These are phyloP conservation scores for Ascochyta rabiei DNA, from an alignment of 2,329 filamentous ascomycete species.

Conservation along the genomic window DNA sequence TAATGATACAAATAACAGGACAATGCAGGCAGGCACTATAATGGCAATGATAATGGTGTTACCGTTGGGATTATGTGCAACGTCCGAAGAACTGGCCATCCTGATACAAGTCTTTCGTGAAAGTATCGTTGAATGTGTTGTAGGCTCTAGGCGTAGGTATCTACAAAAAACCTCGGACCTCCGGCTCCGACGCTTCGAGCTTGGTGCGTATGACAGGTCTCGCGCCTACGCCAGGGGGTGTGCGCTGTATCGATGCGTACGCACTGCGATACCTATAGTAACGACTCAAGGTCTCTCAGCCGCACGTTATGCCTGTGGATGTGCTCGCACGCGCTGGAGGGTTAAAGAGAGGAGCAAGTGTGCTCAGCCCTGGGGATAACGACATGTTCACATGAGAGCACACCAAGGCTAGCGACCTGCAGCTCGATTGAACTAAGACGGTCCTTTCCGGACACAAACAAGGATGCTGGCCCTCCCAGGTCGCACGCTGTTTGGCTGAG, in stretches of 20 bases:
- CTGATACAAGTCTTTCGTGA: not conserved
- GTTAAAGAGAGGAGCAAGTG: not conserved
- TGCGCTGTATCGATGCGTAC: not conserved
- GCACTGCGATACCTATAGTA: not conserved
- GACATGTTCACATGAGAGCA: constrained; percentile 22
- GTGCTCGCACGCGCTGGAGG: constrained; percentile 1
- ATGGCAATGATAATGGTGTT: constrained; percentile 37
- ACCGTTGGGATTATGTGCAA: constrained; percentile 3
- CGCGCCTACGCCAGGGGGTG: constrained; percentile 9
- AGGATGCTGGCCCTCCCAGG: constrained; percentile 16
- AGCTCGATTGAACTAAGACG: constrained; percentile 21
- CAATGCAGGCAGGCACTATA: constrained; percentile 40
- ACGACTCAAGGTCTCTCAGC: not conserved
- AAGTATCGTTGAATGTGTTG: not conserved
- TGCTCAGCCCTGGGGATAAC: constrained; percentile 10
- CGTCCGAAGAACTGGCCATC: constrained; percentile 5
- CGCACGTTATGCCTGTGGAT: constrained; percentile 10
- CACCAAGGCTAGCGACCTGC: constrained; percentile 24
- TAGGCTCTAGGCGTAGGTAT: not conserved
- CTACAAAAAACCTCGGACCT: not conserved
- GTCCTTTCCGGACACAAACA: constrained; percentile 15
- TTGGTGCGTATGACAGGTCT: constrained; percentile 19
- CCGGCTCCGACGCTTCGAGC: constrained; percentile 19
- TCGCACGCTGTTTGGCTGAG: constrained; percentile 18
- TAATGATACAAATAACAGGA: constrained; percentile 38